Percentiles rank a stretch among this genome's conserved stretches.
These are phyloP conservation scores for Ascoidea rubescens DNA, from an alignment of 805 yeast genomes.

Conservation along the genomic window DNA sequence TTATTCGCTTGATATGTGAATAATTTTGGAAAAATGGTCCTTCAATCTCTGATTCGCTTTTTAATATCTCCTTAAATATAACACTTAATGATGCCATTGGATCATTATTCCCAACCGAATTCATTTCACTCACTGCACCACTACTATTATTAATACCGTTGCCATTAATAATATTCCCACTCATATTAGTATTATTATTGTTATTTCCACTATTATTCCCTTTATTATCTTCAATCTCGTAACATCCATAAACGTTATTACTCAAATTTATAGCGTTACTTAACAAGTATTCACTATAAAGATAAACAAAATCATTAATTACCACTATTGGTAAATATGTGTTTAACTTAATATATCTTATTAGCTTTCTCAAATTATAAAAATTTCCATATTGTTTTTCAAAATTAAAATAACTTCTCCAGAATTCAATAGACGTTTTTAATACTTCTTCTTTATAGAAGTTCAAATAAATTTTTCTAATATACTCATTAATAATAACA, in stretches of 20 bases:
- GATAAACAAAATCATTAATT: constrained; percentile 27
- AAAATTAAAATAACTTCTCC: constrained; percentile 43
- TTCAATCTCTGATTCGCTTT: constrained; percentile 4
- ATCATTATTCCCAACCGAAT: no score
- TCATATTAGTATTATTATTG: neutral
- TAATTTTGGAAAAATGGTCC: constrained; percentile 4
- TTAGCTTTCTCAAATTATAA: constrained; percentile 28
- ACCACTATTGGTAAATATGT: constrained; percentile 33
- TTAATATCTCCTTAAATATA: constrained; percentile 5
- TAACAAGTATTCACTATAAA: constrained; percentile 24
- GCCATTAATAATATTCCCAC: neutral
- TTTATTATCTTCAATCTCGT: no score
- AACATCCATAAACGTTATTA: neutral
- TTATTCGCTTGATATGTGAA: constrained; percentile 16
- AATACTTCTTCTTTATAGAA: constrained; percentile 12
- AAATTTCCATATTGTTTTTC: constrained; percentile 32
- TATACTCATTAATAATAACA: no score
- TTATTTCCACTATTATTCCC: neutral
- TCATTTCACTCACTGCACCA: no score
- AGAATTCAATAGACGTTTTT: constrained; percentile 31
- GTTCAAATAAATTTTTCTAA: neutral
- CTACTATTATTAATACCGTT: no score
- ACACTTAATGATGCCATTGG: neutral
- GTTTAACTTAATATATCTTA: constrained; percentile 28
- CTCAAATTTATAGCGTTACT: constrained; percentile 9